phyloP scores from a whole-genome alignment of 2,329 filamentous ascomycete species.

The Aspergillus awamori region DNA sequence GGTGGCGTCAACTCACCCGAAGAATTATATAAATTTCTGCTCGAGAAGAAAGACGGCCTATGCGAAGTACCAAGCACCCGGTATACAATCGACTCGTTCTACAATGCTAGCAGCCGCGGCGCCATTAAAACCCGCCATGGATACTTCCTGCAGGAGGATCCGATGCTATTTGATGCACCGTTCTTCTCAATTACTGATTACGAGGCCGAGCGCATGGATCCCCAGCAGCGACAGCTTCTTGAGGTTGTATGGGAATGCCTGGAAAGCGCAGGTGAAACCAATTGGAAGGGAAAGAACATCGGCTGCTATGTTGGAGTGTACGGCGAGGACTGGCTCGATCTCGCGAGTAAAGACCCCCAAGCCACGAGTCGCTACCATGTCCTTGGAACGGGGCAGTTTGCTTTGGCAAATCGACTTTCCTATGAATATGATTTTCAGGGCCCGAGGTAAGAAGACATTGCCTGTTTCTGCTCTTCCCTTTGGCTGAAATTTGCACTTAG shows the following conservation, averaged over 20 bases:
- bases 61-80: constrained; percentile 25
- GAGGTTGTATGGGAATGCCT: constrained; percentile 35
- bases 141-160: constrained; percentile 32
- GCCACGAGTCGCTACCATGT: constrained; percentile 4
- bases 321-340: constrained; percentile 24
- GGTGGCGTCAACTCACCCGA: constrained; percentile 14
- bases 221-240: constrained; percentile 33
- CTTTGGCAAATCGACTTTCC: constrained; percentile 19
- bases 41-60: constrained; percentile 14
- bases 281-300: constrained; percentile 31
- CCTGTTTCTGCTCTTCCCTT: no score
- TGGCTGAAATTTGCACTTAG: constrained; percentile 10
- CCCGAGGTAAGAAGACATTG: not conserved
- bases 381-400: constrained; percentile 12
- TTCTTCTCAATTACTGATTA: constrained; percentile 27
- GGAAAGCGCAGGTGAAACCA: constrained; percentile 30
- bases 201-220: constrained; percentile 29
- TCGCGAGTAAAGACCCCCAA: constrained; percentile 14
- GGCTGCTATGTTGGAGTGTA: constrained; percentile 27
- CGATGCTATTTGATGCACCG: constrained; percentile 24
- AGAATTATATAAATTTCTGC: constrained; percentile 20
- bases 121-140: constrained; percentile 15
- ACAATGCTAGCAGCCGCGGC: constrained; percentile 5
- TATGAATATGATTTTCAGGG: constrained; percentile 33
- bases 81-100: constrained; percentile 27